Percentiles rank a stretch among this genome's conserved stretches.
phyloP scores from a whole-genome alignment of 2,329 filamentous ascomycete genomes.

The Diaporthe aspalathi region DNA sequence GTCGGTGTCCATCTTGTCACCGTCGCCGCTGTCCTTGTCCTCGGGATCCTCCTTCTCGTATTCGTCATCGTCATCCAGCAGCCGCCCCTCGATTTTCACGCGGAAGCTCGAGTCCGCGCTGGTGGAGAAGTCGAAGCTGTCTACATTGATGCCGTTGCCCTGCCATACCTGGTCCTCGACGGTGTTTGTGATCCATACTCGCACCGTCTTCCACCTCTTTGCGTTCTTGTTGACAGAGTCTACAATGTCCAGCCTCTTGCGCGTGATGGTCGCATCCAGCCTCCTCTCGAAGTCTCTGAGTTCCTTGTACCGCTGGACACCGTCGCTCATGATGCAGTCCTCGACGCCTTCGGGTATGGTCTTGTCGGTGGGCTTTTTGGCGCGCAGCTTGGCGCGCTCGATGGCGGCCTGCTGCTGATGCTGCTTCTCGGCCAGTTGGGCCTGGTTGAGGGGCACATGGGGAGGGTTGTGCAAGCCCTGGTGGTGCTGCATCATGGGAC shows the following conservation, averaged over 20 bases:
- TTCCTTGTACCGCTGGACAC: slow-evolving; percentile 83
- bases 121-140: slow-evolving; percentile 84
- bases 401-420: slow-evolving; percentile 63
- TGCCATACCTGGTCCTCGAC: slow-evolving; percentile 97
- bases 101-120: slow-evolving; percentile 83
- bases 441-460: slow-evolving; percentile 62
- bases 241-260: slow-evolving; percentile 91
- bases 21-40: slow-evolving; percentile 64
- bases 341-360: slow-evolving; percentile 92
- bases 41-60: slow-evolving; percentile 61
- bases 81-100: slow-evolving; percentile 89
- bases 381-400: slow-evolving; percentile 81
- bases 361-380: slow-evolving; percentile 92
- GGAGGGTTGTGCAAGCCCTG: slow-evolving; percentile 36
- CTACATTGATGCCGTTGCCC: slow-evolving; percentile 72
- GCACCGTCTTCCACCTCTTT: slow-evolving; percentile 86
- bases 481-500: slow-evolving; percentile 66
- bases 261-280: slow-evolving; percentile 91
- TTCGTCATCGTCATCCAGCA: slow-evolving; percentile 78
- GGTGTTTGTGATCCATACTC: slow-evolving; percentile 95
- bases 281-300: slow-evolving; percentile 88
- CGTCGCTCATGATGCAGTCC: slow-evolving; percentile 83
- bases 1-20: slow-evolving; percentile 43
- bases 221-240: slow-evolving; percentile 81
- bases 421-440: slow-evolving; percentile 64